A percentile compares a stretch with the other conserved stretches of the same genome.
Conservation (phyloP, 2,329 filamentous ascomycete species). For the Colletotrichum higginsianum region DNA sequence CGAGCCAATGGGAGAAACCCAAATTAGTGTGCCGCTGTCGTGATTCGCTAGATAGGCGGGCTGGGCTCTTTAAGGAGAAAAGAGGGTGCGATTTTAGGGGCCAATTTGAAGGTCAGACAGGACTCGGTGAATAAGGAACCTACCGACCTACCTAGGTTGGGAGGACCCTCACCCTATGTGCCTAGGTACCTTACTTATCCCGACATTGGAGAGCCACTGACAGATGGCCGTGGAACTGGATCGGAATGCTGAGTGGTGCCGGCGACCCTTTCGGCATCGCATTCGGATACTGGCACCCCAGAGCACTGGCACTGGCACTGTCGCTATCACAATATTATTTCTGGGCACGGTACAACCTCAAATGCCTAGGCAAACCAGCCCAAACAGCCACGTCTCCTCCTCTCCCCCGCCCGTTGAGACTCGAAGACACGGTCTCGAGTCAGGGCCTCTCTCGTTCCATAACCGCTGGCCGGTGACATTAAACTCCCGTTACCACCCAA, state of each 20-base stretch:
- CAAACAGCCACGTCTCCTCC: conserved; percentile 20
- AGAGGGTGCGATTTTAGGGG: conserved; percentile 13
- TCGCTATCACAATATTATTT: not conserved
- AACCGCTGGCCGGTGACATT: not conserved
- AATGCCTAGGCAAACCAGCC: not conserved
- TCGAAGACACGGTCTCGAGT: conserved; percentile 23
- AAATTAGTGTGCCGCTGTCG: conserved; percentile 38
- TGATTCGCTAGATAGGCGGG: conserved; percentile 29
- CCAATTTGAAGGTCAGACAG: not conserved
- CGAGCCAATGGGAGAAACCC: conserved; percentile 25
- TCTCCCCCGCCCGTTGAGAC: conserved; percentile 30
- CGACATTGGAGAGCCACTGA: not conserved
- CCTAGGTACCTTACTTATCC: too few relatives aligned
- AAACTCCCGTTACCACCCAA: conserved; percentile 17
- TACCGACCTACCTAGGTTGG: too few relatives aligned
- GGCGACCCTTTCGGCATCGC: conserved; percentile 32
- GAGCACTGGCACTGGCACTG: not conserved
- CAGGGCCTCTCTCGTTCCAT: conserved; percentile 10
- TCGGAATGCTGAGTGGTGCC: conserved; percentile 13
- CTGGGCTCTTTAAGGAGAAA: not conserved
- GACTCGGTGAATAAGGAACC: not conserved
- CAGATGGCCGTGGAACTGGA: not conserved
- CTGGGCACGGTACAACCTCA: not conserved
- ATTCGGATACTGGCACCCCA: conserved; percentile 16
- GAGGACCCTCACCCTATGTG: too few relatives aligned